phyloP scores from a whole-genome alignment of 805 yeast genomes.

The Lachancea kluyveri region DNA sequence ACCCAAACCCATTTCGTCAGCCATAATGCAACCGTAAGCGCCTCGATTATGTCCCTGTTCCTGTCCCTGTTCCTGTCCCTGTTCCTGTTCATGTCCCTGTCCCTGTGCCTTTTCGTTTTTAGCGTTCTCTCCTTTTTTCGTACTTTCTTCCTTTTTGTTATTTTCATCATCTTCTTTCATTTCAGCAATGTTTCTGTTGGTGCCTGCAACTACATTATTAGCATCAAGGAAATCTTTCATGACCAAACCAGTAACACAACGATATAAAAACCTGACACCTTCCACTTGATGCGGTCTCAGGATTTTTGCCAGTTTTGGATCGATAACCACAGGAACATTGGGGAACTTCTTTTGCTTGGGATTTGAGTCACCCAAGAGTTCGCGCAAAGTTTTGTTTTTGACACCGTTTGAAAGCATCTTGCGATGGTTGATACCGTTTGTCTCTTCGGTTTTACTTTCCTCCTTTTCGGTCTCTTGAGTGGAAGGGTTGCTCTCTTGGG shows the following conservation, averaged over 20 bases:
- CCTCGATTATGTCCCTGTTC: too few relatives aligned
- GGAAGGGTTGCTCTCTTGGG: conserved; percentile 8
- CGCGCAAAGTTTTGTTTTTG: conserved; percentile 59
- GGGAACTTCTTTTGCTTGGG: conserved; percentile 52
- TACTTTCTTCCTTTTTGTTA: neutral
- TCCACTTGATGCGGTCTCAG: conserved; percentile 95
- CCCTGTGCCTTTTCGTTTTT: too few relatives aligned
- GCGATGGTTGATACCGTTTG: conserved; percentile 36
- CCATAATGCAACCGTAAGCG: conserved; percentile 96
- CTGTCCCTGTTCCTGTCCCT: too few relatives aligned
- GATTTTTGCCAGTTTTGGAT: conserved; percentile 77
- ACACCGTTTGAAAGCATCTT: conserved; percentile 28
- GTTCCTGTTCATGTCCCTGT: too few relatives aligned
- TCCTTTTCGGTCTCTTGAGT: conserved; percentile 16
- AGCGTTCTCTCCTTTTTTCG: conserved; percentile 5
- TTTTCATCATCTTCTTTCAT: neutral
- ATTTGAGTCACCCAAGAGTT: conserved; percentile 66
- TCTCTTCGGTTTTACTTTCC: conserved; percentile 18
- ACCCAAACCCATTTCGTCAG: conserved; percentile 95
- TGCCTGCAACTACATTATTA: conserved; percentile 13
- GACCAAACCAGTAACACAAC: conserved; percentile 84
- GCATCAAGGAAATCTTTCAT: conserved; percentile 32
- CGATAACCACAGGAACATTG: conserved; percentile 92
- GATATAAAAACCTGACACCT: conserved; percentile 85
- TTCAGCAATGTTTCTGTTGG: neutral